phyloP scores from a whole-genome alignment of 2,329 filamentous ascomycete species.

The Aspergillus amoenus region DNA sequence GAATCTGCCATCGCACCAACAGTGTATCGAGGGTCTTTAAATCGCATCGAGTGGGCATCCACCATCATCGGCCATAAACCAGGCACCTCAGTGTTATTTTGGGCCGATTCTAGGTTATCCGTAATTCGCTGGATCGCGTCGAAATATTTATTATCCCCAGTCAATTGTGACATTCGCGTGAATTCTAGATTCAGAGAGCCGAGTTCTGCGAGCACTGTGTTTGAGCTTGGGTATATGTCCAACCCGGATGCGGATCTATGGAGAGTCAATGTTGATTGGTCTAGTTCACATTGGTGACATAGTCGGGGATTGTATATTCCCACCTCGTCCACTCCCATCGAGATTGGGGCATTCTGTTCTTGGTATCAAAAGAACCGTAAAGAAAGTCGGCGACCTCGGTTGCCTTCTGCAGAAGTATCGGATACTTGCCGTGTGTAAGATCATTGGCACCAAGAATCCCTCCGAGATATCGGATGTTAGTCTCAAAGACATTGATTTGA shows the following conservation, averaged over 20 bases:
- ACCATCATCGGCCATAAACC: slow-evolving; percentile 79
- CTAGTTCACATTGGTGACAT: neutral
- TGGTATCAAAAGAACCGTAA: slow-evolving; percentile 83
- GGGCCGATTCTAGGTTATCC: slow-evolving; percentile 70
- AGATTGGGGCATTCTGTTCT: slow-evolving; percentile 85
- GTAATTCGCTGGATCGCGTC: slow-evolving; percentile 86
- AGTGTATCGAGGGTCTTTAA: slow-evolving; percentile 37
- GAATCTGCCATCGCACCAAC: slow-evolving; percentile 50
- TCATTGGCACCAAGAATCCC: slow-evolving; percentile 85
- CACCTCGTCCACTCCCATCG: slow-evolving; percentile 76
- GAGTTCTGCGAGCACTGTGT: slow-evolving; percentile 67
- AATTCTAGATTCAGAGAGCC: slow-evolving; percentile 88
- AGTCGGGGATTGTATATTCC: slow-evolving; percentile 14
- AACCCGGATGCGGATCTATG: slow-evolving; percentile 30
- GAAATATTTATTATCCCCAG: slow-evolving; percentile 77
- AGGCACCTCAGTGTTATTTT: slow-evolving; percentile 67
- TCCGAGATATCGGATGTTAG: slow-evolving; percentile 86
- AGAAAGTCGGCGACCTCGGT: slow-evolving; percentile 78
- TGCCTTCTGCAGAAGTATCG: slow-evolving; percentile 72
- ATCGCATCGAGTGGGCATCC: slow-evolving; percentile 51
- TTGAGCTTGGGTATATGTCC: slow-evolving; percentile 53
- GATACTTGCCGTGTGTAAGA: slow-evolving; percentile 70
- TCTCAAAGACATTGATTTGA: slow-evolving; percentile 86
- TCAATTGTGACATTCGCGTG: slow-evolving; percentile 82
- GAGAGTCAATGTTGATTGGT: slow-evolving; percentile 4